phyloP scores from a whole-genome alignment of 2,329 filamentous ascomycete genomes.

The Cercospora zeae-maydis region DNA sequence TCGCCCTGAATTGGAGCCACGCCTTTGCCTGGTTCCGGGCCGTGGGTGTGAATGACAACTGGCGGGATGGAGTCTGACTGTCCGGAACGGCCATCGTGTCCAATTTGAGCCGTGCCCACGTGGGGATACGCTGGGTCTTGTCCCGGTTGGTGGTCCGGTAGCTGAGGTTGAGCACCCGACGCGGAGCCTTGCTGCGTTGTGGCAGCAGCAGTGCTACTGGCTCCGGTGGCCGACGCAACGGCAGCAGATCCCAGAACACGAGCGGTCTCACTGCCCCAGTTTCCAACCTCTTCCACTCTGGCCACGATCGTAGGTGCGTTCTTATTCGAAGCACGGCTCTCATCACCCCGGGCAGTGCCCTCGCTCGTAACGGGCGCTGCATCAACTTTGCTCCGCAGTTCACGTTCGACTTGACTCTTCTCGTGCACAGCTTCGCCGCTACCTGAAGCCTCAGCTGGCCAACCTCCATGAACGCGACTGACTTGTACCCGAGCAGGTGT shows the following conservation, averaged over 20 bases:
- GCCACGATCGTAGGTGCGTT: not conserved
- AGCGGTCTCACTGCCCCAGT: slow-evolving; percentile 1
- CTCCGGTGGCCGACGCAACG: not conserved
- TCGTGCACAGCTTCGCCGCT: not conserved
- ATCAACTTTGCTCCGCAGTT: not conserved
- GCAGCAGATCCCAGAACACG: not conserved
- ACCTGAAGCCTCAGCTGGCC: not conserved
- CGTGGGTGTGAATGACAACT: not conserved
- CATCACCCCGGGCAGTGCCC: not conserved
- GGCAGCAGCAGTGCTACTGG: not conserved
- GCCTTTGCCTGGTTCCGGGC: slow-evolving; percentile 2
- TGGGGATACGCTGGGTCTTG: not conserved
- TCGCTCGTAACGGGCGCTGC: not conserved
- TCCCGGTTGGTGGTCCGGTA: not conserved
- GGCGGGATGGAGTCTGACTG: not conserved
- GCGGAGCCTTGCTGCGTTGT: not conserved
- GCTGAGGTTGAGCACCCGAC: not conserved
- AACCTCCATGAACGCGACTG: not conserved
- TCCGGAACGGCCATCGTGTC: not conserved
- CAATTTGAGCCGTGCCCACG: not conserved
- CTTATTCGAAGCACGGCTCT: not conserved
- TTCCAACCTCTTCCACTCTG: not conserved
- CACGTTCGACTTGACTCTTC: not conserved
- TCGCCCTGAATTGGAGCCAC: not conserved
- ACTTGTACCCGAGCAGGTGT: not conserved